These are phyloP conservation scores for Colletotrichum melonis DNA, from an alignment of 2,329 filamentous ascomycete species.

Conservation along the genomic window DNA sequence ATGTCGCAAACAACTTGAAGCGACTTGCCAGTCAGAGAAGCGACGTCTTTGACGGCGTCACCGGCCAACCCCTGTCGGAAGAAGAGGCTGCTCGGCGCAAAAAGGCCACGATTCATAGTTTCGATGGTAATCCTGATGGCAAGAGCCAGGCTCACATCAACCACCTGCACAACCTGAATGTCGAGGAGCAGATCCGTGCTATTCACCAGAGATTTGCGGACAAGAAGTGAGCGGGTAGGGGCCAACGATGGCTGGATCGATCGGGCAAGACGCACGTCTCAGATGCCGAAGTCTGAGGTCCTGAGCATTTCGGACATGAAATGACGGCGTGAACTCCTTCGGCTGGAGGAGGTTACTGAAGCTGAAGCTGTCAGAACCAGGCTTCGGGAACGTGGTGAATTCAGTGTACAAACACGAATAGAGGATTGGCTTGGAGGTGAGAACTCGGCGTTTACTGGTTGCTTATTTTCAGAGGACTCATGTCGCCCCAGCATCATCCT, in stretches of 20 bases:
- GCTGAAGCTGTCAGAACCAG: not conserved
- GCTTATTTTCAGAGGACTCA: conserved; percentile 1
- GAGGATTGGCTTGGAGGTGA: conserved; percentile 3
- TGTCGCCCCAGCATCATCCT: not conserved
- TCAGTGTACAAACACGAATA: not conserved
- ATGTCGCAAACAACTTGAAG: conserved; percentile 95
- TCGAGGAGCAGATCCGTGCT: conserved; percentile 85
- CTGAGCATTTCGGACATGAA: not conserved
- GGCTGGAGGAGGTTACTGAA: not conserved
- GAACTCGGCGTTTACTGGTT: conserved; percentile 1
- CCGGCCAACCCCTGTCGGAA: conserved; percentile 75
- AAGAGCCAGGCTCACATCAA: conserved; percentile 62
- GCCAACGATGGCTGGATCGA: not conserved
- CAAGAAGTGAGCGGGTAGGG: conserved; percentile 17
- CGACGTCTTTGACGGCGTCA: conserved; percentile 85
- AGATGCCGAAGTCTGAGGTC: not conserved
- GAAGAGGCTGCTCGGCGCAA: conserved; percentile 83
- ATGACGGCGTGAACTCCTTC: not conserved
- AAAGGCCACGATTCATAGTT: conserved; percentile 72
- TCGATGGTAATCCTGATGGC: conserved; percentile 66
- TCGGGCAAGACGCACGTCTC: not conserved
- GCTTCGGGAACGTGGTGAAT: not conserved
- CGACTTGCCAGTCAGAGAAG: conserved; percentile 89
- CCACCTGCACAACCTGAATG: conserved; percentile 76
- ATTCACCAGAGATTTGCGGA: conserved; percentile 66